phyloP scores from a whole-genome alignment of 2,329 filamentous ascomycete species.

The Alternaria sp. region DNA sequence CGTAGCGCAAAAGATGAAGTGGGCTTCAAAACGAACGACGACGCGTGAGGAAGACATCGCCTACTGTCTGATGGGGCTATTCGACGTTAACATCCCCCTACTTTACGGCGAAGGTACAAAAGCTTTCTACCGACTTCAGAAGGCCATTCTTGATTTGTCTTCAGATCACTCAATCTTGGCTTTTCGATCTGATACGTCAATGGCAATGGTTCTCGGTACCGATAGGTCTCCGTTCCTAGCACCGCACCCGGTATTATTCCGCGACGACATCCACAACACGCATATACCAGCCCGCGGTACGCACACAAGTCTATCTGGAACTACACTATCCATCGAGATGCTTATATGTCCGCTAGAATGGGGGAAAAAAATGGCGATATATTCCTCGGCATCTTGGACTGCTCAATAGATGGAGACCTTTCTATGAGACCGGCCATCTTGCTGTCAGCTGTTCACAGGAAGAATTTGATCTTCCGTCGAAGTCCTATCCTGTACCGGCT shows the following conservation, averaged over 20 bases:
- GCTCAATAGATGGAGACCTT: neutral
- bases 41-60: slow-evolving; percentile 27
- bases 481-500: neutral
- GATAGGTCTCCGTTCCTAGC: neutral
- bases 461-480: neutral
- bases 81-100: slow-evolving; percentile 27
- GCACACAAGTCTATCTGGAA: neutral
- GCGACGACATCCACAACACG: neutral
- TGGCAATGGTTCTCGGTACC: fast-evolving
- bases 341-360: neutral
- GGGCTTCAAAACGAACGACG: slow-evolving; percentile 7
- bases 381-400: slow-evolving; percentile 1
- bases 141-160: slow-evolving; percentile 23
- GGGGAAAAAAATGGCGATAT: fast-evolving
- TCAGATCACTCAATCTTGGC: slow-evolving; percentile 3
- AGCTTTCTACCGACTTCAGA: slow-evolving; percentile 29
- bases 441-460: neutral
- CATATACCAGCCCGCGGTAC: neutral
- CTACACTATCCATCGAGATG: neutral
- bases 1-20: slow-evolving; percentile 4
- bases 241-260: neutral
- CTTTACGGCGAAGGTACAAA: slow-evolving; percentile 39
- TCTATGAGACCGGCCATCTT: neutral
- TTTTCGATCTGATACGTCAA: neutral
- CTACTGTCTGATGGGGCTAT: slow-evolving; percentile 33